A percentile compares a stretch with the other conserved stretches of the same genome.
phyloP scores from a whole-genome alignment of 768 basidiomycete species.

The Rhodotorula graminis region DNA sequence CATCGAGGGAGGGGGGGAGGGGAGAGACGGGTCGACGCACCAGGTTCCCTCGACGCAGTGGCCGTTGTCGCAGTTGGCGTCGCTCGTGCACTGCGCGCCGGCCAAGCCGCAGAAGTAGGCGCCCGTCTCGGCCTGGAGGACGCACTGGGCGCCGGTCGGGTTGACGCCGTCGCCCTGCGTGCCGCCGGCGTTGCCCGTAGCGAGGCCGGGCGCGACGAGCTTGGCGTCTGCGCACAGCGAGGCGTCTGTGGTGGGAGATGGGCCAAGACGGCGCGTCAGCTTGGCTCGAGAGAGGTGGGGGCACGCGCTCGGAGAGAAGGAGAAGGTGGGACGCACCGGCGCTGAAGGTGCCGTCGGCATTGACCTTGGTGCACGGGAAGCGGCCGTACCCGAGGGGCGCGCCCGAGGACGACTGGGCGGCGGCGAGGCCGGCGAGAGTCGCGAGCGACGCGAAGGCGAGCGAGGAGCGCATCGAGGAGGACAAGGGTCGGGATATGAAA shows the following conservation, averaged over 20 bases:
- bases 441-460: conserved; percentile 20
- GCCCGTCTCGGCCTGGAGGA: conserved; percentile 12
- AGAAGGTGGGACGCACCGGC: conserved; percentile 5
- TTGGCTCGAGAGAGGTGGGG: neutral
- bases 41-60: conserved; percentile 6
- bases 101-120: conserved; percentile 33
- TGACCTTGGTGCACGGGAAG: conserved; percentile 22
- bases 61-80: conserved; percentile 31
- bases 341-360: conserved; percentile 10
- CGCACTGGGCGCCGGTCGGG: conserved; percentile 17
- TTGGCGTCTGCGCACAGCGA: conserved; percentile 1
- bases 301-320: neutral
- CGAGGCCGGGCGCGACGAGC: conserved; percentile 11
- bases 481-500: neutral
- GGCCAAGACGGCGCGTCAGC: neutral
- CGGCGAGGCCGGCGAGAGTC: conserved; percentile 14
- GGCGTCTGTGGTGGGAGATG: neutral
- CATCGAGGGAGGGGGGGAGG: neutral
- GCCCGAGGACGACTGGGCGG: conserved; percentile 10
- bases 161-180: conserved; percentile 17
- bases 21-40: neutral
- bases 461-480: conserved; percentile 9
- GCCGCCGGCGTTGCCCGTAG: neutral
- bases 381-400: conserved; percentile 19
- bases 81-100: conserved; percentile 17